phyloP scores from a whole-genome alignment of 2,329 filamentous ascomycete species.

The Cordyceps pruinosa region DNA sequence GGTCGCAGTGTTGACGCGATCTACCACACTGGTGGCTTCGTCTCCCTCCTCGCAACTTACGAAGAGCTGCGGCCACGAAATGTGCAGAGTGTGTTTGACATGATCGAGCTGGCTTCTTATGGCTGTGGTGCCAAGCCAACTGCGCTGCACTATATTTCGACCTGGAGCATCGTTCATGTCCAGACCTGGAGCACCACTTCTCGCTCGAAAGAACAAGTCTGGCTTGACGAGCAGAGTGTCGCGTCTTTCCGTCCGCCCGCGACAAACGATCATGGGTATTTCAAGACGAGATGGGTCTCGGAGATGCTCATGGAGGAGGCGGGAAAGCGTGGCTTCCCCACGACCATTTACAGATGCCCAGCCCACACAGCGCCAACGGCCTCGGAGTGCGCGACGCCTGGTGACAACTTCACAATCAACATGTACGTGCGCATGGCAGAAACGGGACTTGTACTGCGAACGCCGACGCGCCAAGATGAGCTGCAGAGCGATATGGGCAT shows the following conservation, averaged over 20 bases:
- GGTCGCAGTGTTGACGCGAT: slow-evolving; percentile 19
- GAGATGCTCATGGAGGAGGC: slow-evolving; percentile 21
- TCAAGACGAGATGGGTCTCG: slow-evolving; percentile 23
- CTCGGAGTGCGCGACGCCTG: neutral
- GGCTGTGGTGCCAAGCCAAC: neutral
- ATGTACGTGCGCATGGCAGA: neutral
- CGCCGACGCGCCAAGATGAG: neutral
- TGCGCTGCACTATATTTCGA: slow-evolving; percentile 20
- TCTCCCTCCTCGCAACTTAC: slow-evolving; percentile 22
- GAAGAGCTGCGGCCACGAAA: slow-evolving; percentile 18
- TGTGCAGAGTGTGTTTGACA: slow-evolving; percentile 19
- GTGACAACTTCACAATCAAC: slow-evolving; percentile 5
- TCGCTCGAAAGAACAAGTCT: slow-evolving; percentile 15
- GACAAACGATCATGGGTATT: slow-evolving; percentile 21
- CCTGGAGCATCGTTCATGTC: slow-evolving; percentile 22
- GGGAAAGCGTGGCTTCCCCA: slow-evolving; percentile 20
- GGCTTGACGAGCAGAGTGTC: slow-evolving; percentile 16
- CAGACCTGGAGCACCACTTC: slow-evolving; percentile 19
- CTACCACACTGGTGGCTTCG: slow-evolving; percentile 22
- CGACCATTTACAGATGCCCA: slow-evolving; percentile 16
- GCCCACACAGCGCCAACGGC: slow-evolving; percentile 11
- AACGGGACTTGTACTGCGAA: neutral
- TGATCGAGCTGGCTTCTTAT: slow-evolving; percentile 20
- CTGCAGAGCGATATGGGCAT: slow-evolving; percentile 7
- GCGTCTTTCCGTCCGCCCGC: slow-evolving; percentile 20